Evolutionary conservation across 2,329 filamentous ascomycete species (phyloP).

Genomic region (Claviceps capensis): DNA sequence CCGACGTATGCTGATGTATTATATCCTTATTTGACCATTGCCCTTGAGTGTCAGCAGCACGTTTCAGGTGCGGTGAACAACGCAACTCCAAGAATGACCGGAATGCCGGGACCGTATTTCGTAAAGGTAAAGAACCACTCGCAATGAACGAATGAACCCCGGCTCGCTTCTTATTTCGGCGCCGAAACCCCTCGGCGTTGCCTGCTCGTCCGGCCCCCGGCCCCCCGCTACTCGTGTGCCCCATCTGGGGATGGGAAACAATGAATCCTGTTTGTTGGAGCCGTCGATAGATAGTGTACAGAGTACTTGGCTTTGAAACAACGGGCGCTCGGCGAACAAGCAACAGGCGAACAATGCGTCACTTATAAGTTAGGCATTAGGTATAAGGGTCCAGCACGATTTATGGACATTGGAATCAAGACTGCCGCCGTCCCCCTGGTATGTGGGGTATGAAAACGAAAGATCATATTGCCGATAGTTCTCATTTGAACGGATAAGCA

Average conservation of each 20-base stretch:
- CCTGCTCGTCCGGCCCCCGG: neutral
- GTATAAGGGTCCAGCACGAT: neutral
- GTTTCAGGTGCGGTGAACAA: neutral
- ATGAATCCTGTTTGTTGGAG: neutral
- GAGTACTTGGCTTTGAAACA: slow-evolving; percentile 1
- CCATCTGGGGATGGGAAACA: neutral
- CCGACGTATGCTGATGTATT: neutral
- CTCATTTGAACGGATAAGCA: too few relatives aligned
- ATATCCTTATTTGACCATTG: neutral
- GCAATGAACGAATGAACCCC: too few relatives aligned
- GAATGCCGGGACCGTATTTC: neutral
- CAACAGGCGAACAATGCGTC: neutral
- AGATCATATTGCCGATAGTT: too few relatives aligned
- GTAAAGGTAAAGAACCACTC: too few relatives aligned
- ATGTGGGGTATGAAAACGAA: too few relatives aligned
- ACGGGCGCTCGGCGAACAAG: neutral
- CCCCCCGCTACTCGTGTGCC: neutral
- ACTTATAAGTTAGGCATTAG: neutral
- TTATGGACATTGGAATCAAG: neutral
- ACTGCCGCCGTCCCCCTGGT: neutral
- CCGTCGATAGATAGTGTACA: neutral
- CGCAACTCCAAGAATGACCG: neutral
- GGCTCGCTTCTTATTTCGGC: neutral
- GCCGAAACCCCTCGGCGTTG: neutral
- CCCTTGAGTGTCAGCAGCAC: neutral